Base-by-base conservation (phyloP, 2,329 filamentous ascomycete genomes). In the Cladosporium colombiae region DNA sequence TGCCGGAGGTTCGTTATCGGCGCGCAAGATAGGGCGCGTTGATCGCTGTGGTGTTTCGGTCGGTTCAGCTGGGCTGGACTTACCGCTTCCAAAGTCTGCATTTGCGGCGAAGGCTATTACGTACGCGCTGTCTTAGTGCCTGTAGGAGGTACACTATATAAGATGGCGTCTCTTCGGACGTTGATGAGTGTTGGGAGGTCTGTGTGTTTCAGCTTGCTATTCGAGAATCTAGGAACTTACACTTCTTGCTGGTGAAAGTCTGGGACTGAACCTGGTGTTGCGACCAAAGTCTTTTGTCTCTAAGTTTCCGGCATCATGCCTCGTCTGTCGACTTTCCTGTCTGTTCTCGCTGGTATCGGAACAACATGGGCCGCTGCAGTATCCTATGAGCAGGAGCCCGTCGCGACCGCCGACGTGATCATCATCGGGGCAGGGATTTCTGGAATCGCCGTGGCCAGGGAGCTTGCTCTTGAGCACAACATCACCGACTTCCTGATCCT, bases 401-500 rank as follows among this genome's bases (percentile, higher is more conserved):
- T 63, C 8, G 61, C 61, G 13, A 63, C 61, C 1, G 61, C 61
- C 25, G 61, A 63, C 33, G 61, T 63, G 35, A 44, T 63, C 50
- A 63, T 63, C 27, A 63, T 63, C 33, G 61, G 61, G 5, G 61
- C 61, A 5, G 61, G 61, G 1, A 63, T 63, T 16, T 55, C 61
- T 18, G 61, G 61, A 5, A 63, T 63, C 3, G 50, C 61, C 18
- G 35, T 37, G 21, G 61, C 61, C 10, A 31, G 50, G 21, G 61
- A 63, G 18, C 50, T 63, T 2, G 61, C 61, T 23, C 61, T 63
- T 8, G 50, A 63, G 27, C 61, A 63, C 50, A 63, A 63, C 35
- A 63, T 63, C 33, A 63, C 50, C 10, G 61, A 63, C 18, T 63
- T 63, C 23, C 8, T 63, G 23, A 63, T 63, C 25, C 49, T 63